phyloP scores from a whole-genome alignment of 2,329 filamentous ascomycete genomes.

The Fusarium kyushuense region DNA sequence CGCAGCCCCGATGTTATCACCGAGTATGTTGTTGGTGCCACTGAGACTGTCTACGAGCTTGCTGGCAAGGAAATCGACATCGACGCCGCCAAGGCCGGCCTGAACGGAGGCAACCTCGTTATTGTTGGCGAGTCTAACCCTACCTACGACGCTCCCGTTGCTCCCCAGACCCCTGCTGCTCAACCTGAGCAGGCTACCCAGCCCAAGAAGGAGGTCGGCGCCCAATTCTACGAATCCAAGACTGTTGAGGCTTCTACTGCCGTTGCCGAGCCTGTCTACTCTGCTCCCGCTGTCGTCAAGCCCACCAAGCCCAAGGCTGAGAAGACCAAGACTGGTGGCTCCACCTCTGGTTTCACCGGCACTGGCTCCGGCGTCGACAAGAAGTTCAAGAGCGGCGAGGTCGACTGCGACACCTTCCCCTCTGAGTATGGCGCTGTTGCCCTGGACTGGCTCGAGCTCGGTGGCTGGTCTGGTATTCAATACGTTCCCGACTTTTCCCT shows the following conservation, averaged over 20 bases:
- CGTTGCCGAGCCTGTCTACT: constrained; percentile 27
- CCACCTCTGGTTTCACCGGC: constrained; percentile 42
- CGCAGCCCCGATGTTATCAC: constrained; percentile 60
- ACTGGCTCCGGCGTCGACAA: constrained; percentile 66
- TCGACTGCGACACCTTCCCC: constrained; percentile 81
- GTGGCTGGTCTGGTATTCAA: constrained; percentile 86
- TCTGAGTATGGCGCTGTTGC: constrained; percentile 82
- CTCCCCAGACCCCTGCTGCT: constrained; percentile 55
- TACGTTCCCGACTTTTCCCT: constrained; percentile 64
- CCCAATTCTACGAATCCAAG: constrained; percentile 65
- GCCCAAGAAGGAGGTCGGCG: constrained; percentile 55
- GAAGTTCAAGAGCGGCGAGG: constrained; percentile 79
- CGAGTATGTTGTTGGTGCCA: constrained; percentile 70
- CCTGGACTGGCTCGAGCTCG: constrained; percentile 75
- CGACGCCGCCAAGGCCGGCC: constrained; percentile 76
- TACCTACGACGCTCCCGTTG: constrained; percentile 61
- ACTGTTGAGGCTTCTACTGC: constrained; percentile 52
- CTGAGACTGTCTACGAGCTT: constrained; percentile 78
- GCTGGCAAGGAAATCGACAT: constrained; percentile 71
- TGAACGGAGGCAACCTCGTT: constrained; percentile 77
- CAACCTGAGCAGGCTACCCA: constrained; percentile 41
- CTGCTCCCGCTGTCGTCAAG: constrained; percentile 43
- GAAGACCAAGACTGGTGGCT: constrained; percentile 39
- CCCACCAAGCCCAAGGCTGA: constrained; percentile 42
- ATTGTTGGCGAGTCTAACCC: constrained; percentile 70